Conservation (phyloP, 192 early-diverging fungal genomes). For the Coemansia furcata region DNA sequence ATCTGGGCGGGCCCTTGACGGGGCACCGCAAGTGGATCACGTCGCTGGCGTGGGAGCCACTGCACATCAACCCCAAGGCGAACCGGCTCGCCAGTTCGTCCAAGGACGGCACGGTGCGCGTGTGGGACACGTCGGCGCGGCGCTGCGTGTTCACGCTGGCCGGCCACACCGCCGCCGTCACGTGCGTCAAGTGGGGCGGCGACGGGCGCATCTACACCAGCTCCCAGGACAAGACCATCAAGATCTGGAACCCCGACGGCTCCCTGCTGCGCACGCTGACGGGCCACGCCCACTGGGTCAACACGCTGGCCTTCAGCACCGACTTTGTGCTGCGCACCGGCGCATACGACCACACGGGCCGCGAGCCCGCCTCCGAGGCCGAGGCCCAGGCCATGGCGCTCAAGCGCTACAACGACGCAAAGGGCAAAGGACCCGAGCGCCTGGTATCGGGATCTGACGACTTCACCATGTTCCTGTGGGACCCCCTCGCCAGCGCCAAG, state of each 20-base stretch:
- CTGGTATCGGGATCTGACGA: conserved; percentile 95
- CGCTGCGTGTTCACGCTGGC: conserved; percentile 73
- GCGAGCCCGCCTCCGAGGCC: conserved; percentile 55
- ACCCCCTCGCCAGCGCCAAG: conserved; percentile 77
- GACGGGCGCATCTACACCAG: conserved; percentile 90
- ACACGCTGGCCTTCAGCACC: conserved; percentile 86
- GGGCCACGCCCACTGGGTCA: conserved; percentile 98
- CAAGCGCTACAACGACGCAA: conserved; percentile 72
- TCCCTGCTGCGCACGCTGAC: conserved; percentile 78
- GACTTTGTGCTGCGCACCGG: conserved; percentile 91
- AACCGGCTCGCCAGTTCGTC: conserved; percentile 85
- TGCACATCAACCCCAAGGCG: conserved; percentile 75
- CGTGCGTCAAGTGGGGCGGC: conserved; percentile 95
- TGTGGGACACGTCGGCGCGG: conserved; percentile 88
- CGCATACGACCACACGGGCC: conserved; percentile 82
- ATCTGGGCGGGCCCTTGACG: conserved; percentile 69
- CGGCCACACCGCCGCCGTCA: conserved; percentile 90
- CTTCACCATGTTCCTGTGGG: conserved; percentile 98
- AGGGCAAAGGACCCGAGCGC: conserved; percentile 68
- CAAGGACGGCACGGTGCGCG: conserved; percentile 88
- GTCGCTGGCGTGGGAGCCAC: conserved; percentile 89
- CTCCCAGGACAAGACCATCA: conserved; percentile 93
- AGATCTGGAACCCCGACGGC: conserved; percentile 89
- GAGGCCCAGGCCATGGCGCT: conserved; percentile 75
- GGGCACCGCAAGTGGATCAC: conserved; percentile 92